Base-by-base conservation (phyloP, 306 rosid genomes). In the Lathyrus tuberosus region DNA sequence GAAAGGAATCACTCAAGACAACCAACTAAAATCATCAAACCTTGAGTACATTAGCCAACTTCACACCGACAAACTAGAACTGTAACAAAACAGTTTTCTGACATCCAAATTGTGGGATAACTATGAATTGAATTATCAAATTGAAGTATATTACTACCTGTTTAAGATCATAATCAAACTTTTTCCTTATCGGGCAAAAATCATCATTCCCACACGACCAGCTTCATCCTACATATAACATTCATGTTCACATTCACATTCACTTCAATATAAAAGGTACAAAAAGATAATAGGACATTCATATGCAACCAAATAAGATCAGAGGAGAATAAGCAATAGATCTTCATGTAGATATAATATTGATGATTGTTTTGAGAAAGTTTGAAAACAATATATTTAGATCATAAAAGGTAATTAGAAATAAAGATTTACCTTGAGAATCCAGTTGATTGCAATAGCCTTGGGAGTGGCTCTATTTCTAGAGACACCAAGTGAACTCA, bases 161-260 rank as follows among this genome's bases (percentile, higher is more conserved):
- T 20, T 20, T 20, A 20, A 20, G 22, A 20, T 20, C 22, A 83
- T 84, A 94, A 77, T 94, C 97, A 87, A 94, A 94, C n/a, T n/a
- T n/a, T 87, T 94, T 70, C 99, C 99, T 72, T 94, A 96, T 31
- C 97, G 90, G 35, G 99, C 89, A 84, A 85, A 94, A 22, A 94
- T 85, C 99, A 94, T 94, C 87, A 90, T 94, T 24, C 99, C 99
- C 35, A 94, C 99, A 20, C 0, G 99, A 77, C 99, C 97, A 69
- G 99, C 97, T 22, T 97, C 99, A 67, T 94, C 99, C 96, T 92
- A 70, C 63, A 77, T 16, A 68, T 43, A 65, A 31, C 3, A 60
- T 49, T 65, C n/a, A n/a, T n/a, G n/a, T n/a, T n/a, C 28, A 51
- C 43, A 7, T 24, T 22, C 11, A 64, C 66, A 41, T 31, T 49